phyloP scores from a whole-genome alignment of 305 asterid genomes.

The Solanum aculeatissimum region DNA sequence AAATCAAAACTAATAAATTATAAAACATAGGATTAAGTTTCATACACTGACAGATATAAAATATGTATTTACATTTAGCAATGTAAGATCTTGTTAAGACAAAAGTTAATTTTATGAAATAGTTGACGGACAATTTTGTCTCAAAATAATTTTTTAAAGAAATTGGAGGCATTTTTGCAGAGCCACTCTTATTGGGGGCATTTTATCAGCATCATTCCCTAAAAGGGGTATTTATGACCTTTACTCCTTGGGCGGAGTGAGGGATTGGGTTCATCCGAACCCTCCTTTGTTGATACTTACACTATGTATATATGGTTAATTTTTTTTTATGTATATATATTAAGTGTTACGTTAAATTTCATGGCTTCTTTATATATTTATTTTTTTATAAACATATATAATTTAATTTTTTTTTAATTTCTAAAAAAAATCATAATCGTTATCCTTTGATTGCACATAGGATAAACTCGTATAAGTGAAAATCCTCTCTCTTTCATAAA shows the following conservation, averaged over 20 bases:
- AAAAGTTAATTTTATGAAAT: no score
- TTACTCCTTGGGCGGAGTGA: background rate
- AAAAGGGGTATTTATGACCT: no score
- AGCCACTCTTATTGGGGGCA: no score
- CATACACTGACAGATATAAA: background rate
- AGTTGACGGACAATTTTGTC: no score
- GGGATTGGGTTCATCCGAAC: background rate
- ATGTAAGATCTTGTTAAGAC: no score
- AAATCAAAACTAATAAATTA: background rate
- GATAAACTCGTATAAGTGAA: background rate
- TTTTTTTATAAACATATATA: no score
- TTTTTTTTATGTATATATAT: background rate
- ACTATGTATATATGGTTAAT: background rate
- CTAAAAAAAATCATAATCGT: background rate
- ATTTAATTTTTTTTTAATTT: no score
- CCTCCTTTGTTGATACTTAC: background rate
- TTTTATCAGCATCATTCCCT: no score
- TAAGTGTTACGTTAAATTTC: background rate
- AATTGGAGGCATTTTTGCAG: no score
- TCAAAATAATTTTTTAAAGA: no score
- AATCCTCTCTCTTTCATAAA: background rate
- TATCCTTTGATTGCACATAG: rapidly evolving
- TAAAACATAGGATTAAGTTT: background rate
- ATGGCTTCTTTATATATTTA: rapidly evolving
- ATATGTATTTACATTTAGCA: no score